Base-by-base conservation (phyloP, 2,329 filamentous ascomycete genomes). In the Calonectria pseudoturangicola region DNA sequence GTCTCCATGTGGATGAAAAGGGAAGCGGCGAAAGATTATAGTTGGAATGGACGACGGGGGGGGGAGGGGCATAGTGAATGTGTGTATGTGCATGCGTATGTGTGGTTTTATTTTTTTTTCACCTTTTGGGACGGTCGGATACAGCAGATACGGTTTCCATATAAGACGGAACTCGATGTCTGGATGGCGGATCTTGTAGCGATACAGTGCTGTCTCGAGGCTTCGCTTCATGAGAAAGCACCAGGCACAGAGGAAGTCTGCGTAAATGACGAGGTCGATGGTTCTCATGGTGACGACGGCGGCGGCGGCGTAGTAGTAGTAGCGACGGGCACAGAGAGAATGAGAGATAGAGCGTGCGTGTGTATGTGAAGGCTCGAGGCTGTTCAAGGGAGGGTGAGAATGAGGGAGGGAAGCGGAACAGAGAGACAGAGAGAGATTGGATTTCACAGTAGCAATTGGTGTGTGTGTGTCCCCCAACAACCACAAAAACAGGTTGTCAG, bases 161-260 rank as follows among this genome's bases (percentile, higher is more conserved):
- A 81, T 79, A 15, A 89, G 79, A 50, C 88, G 84, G 70, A 90
- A 89, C 6, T 84, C 82, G 28, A 85, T 83, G 18, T 85, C 83
- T 0, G 87, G 87, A 71, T 88, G 83, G 16, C 75, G 75, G 4
- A 79, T 74, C 67, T 81, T 81, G 78, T 86, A 88, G 7, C 79
- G 75, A 27, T 81, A 78, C 73, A 89, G 88, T 68, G 88, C 87
- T 15, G 72, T 75, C 71, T 88, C 85, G 65, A 90, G 83, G 67
- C 84, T 86, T 69, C 83, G 85, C 73, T 88, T 85, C 70, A 86
- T 85, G 71, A 90, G 82, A 75, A 88, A 90, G 75, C 87, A 89
- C 83, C 87, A 89, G 4, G 88, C 87, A 71, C 89, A 90, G 45
- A 88, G 81, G 8, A 87, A 84, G 78, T 90, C 89, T 45, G 86